phyloP scores from a whole-genome alignment of 805 yeast genomes.

The Suhomyces sp. region DNA sequence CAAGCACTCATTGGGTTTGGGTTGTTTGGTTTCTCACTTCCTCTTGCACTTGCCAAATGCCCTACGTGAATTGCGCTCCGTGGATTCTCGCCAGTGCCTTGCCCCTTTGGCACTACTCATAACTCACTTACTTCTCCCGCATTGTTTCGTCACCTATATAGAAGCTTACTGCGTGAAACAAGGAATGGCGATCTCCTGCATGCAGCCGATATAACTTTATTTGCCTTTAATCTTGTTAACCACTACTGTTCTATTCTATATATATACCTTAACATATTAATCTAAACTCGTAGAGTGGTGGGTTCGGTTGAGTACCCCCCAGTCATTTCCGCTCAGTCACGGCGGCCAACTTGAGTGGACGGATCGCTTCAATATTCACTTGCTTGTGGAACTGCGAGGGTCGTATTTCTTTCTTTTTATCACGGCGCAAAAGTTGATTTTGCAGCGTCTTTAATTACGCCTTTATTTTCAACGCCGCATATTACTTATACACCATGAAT shows the following conservation, averaged over 20 bases:
- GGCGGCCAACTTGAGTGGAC: neutral
- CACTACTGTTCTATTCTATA: neutral
- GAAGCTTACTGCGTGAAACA: neutral
- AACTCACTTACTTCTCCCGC: neutral
- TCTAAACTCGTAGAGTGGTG: neutral
- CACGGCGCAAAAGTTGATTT: neutral
- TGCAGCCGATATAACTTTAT: neutral
- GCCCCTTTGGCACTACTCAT: neutral
- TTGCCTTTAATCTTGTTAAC: neutral
- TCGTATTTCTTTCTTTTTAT: neutral
- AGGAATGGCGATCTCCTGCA: neutral
- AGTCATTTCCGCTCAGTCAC: neutral
- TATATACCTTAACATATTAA: neutral
- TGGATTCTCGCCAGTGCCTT: neutral
- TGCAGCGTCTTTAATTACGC: neutral
- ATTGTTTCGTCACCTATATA: neutral
- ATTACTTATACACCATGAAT: neutral
- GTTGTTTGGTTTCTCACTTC: neutral
- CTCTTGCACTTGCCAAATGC: neutral
- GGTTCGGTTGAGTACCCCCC: neutral
- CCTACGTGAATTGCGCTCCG: neutral
- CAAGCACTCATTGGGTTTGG: neutral
- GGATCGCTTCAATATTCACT: neutral
- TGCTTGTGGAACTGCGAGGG: neutral
- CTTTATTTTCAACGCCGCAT: neutral